Conservation (phyloP, 495 filamentous ascomycete species). For the Podospora pseudoanserina region DNA sequence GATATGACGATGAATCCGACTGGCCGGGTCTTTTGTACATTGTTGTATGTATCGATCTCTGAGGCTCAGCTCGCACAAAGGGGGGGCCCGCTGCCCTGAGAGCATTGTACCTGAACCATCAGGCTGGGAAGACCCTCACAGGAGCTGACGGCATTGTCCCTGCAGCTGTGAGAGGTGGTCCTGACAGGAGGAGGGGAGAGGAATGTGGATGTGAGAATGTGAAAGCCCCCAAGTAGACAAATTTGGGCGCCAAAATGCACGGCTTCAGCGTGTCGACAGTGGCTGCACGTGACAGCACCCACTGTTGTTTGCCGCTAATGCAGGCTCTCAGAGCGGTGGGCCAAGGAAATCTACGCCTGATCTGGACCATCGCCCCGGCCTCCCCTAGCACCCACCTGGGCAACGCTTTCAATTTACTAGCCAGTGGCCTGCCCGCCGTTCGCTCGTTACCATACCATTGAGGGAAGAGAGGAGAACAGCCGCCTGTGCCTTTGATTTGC, state of each 20-base stretch:
- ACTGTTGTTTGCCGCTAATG: constrained; percentile 29
- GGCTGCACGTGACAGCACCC: constrained; percentile 28
- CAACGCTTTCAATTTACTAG: not conserved
- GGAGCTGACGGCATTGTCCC: constrained; percentile 6
- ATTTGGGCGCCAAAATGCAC: constrained; percentile 3
- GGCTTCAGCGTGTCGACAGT: constrained; percentile 12
- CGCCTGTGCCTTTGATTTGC: constrained; percentile 11
- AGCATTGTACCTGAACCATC: not conserved
- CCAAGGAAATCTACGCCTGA: constrained; percentile 21
- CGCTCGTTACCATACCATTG: not conserved
- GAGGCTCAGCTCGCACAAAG: constrained; percentile 5
- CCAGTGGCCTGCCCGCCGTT: not conserved
- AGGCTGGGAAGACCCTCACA: not conserved
- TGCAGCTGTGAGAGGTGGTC: not conserved
- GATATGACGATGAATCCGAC: not conserved
- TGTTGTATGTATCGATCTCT: not conserved
- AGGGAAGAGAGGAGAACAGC: constrained; percentile 12
- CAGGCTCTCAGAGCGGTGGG: constrained; percentile 14
- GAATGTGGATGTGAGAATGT: not conserved
- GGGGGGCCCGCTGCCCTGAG: not conserved
- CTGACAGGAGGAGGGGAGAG: not conserved
- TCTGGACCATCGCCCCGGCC: constrained; percentile 17
- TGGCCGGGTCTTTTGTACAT: not conserved
- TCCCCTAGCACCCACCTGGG: not conserved
- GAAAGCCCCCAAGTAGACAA: not conserved